These are phyloP conservation scores for Trypanosoma lewisi DNA, from an alignment of 208 protist species.

Conservation along the genomic window DNA sequence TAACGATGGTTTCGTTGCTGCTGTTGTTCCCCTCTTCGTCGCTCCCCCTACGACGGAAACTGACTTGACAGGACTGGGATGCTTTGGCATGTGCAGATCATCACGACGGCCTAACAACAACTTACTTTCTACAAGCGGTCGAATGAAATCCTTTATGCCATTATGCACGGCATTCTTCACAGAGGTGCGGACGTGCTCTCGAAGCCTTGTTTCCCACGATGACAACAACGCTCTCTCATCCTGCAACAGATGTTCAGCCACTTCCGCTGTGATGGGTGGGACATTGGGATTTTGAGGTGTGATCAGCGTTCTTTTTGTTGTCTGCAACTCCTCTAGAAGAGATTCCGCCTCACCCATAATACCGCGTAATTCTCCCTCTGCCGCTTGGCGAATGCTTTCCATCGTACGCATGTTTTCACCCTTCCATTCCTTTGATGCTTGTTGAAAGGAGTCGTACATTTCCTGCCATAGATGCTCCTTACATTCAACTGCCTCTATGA, in stretches of 20 bases:
- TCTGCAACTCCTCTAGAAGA: constrained; percentile 1
- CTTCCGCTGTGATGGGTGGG: neutral
- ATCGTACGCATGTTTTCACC: constrained; percentile 3
- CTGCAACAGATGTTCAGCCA: constrained; percentile 1
- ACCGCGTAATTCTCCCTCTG: constrained; percentile 4
- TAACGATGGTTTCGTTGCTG: too few species aligned
- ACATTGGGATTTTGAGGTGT: neutral
- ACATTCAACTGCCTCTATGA: constrained; percentile 15
- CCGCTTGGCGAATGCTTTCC: neutral
- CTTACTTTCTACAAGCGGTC: constrained; percentile 4
- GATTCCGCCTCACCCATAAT: constrained; percentile 2
- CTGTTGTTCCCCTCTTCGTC: neutral
- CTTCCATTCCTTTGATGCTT: constrained; percentile 18
- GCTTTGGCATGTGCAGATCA: neutral
- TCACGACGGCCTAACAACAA: neutral
- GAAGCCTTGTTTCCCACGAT: constrained; percentile 4
- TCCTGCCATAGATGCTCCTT: constrained; percentile 15
- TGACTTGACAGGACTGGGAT: neutral
- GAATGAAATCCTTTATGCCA: constrained; percentile 11
- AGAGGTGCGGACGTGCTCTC: constrained; percentile 8
- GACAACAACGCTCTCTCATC: constrained; percentile 2
- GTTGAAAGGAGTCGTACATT: constrained; percentile 16
- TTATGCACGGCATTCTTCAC: constrained; percentile 13
- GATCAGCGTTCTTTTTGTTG: neutral
- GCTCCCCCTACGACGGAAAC: neutral